phyloP scores from a whole-genome alignment of 768 basidiomycete species.

The Tulasnella sp. region DNA sequence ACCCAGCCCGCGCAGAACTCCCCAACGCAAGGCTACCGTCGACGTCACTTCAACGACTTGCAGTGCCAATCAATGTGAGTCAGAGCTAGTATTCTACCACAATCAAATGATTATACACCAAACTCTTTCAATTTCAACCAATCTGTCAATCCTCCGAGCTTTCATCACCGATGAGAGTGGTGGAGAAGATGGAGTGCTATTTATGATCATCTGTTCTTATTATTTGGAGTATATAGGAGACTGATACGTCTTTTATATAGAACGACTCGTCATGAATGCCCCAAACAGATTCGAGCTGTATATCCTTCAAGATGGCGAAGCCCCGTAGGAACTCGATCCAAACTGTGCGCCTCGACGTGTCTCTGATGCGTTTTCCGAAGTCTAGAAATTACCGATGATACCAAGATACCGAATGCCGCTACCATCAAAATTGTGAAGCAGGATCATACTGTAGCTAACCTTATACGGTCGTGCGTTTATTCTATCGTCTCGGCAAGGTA shows the following conservation, averaged over 20 bases:
- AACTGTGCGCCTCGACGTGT: slow-evolving; percentile 11
- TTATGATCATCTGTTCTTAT: background rate
- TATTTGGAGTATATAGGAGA: background rate
- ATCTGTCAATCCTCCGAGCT: slow-evolving; percentile 47
- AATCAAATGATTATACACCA: slow-evolving; percentile 27
- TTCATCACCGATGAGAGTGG: slow-evolving; percentile 13
- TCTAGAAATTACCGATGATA: slow-evolving; percentile 85
- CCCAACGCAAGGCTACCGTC: too few relatives aligned
- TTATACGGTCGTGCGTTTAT: slow-evolving; percentile 79
- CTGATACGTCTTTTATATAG: background rate
- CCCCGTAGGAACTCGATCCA: slow-evolving; percentile 51
- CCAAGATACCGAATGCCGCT: slow-evolving; percentile 94
- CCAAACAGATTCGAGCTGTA: slow-evolving; percentile 86
- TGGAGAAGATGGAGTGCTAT: background rate
- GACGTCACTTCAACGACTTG: too few relatives aligned
- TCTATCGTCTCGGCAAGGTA: background rate
- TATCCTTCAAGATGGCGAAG: slow-evolving; percentile 87
- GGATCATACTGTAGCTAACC: slow-evolving; percentile 92
- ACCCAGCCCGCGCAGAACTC: too few relatives aligned
- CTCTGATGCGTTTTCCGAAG: slow-evolving; percentile 30
- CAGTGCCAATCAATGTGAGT: background rate
- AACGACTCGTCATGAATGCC: slow-evolving; percentile 57
- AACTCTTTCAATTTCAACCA: slow-evolving; percentile 17
- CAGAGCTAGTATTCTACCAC: background rate
- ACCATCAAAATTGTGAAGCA: slow-evolving; percentile 92